Evolutionary conservation across 2,329 filamentous ascomycete species (phyloP).

Genomic region (Botrytis deweyae): DNA sequence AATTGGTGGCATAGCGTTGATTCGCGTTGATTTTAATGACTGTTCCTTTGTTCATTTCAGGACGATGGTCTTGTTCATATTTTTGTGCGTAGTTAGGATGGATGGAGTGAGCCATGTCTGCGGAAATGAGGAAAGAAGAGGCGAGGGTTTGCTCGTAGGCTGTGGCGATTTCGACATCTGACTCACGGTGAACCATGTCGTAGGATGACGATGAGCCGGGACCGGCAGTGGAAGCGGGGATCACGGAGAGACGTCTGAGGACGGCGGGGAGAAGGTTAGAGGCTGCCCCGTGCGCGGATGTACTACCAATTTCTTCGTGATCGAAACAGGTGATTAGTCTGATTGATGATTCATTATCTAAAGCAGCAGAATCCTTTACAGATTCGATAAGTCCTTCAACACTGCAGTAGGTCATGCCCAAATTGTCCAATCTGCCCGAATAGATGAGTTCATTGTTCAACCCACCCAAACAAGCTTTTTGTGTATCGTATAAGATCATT

Average conservation of each 20-base stretch:
- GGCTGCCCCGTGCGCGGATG: conserved; percentile 88
- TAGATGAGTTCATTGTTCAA: conserved; percentile 94
- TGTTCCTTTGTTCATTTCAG: conserved; percentile 93
- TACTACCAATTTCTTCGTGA: conserved; percentile 94
- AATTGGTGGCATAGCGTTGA: conserved; percentile 94
- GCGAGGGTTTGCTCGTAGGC: conserved; percentile 92
- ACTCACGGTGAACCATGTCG: conserved; percentile 52
- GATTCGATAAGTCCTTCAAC: conserved; percentile 83
- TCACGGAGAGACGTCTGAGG: conserved; percentile 78
- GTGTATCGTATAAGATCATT: conserved; percentile 93
- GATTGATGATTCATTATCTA: conserved; percentile 77
- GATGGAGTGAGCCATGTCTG: conserved; percentile 96
- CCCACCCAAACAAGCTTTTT: conserved; percentile 85
- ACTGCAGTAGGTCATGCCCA: conserved; percentile 94
- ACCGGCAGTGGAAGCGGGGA: conserved; percentile 53
- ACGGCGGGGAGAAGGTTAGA: conserved; percentile 88
- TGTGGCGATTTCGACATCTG: conserved; percentile 65
- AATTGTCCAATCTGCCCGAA: conserved; percentile 91
- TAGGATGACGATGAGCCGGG: conserved; percentile 61
- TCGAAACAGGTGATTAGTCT: conserved; percentile 94
- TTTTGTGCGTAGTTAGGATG: conserved; percentile 93
- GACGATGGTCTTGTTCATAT: conserved; percentile 87
- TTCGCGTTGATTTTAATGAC: conserved; percentile 99
- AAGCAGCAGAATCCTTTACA: conserved; percentile 58
- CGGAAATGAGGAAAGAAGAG: conserved; percentile 89